Evolutionary conservation across 1,284 basidiomycete species (phyloP), one percentile per base, ranked within the genome.

Genomic region (Anthracocystis walkeri): DNA sequence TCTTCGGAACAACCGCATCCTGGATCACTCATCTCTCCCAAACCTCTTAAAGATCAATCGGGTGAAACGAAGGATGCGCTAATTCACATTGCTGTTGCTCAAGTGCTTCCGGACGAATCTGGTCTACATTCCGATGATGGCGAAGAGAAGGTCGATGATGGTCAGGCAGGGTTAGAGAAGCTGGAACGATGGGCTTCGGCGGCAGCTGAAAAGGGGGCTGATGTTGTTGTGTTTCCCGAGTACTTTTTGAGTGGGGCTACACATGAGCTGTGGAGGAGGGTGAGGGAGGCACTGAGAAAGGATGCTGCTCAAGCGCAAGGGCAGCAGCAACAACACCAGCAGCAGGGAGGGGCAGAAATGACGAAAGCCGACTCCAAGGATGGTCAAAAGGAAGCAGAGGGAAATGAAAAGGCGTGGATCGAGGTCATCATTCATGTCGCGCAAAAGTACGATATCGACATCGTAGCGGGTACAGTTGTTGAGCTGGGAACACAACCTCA

Each of bases 401-500:
- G 65, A 2, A 59, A 70, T 3, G 75, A 79, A 38, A 73, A 75
- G 42, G 73, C 58, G 18, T 82, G 80, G 75, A 67, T 82, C 18
- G 46, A 68, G 25, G 53, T 67, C 27, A 73, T 82, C 38, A 58
- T 66, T n/a, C 42, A 51, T 16, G 65, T 77, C 1, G 82, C 81
- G 3, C 25, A 57, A 11, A 62, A 71, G 54, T 61, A 65, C 57
- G 75, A 79, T 44, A 69, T 84, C 20, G 81, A 82, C n/a, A 80
- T 84, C 23, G 82, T 84, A 0, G 82, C 81, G 0, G 83, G 83
- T 4, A 84, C 83, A 0, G 81, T 81, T 6, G 82, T 84, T 5
- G 78, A 84, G 60, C 52, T 78, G 3, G 79, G 76, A 2, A 50
- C 64, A 31, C 64, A 65, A 35, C 71, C 74, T 7, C 58, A 69